phyloP scores from a whole-genome alignment of 495 filamentous ascomycete genomes.

The Eremomyces bilateralis region DNA sequence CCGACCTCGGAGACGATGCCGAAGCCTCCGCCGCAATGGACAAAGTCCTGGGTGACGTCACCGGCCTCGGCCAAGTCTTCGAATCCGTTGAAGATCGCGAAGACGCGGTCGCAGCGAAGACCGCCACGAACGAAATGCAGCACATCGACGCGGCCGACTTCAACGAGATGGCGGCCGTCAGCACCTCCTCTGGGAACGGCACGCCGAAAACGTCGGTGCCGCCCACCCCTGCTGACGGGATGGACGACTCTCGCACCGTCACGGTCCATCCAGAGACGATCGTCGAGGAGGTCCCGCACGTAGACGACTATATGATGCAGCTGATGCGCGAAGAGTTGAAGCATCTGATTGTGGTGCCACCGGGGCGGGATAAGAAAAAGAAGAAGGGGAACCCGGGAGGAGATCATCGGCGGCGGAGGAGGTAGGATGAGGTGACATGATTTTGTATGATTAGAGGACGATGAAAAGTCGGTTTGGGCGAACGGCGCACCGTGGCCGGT shows the following conservation, averaged over 20 bases:
- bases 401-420: too few species aligned
- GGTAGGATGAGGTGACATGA: too few species aligned
- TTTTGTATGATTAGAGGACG: too few species aligned
- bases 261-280: background rate
- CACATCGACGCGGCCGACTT: conserved; percentile 83
- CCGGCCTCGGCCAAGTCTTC: conserved; percentile 32
- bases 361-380: too few species aligned
- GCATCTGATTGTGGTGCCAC: too few species aligned
- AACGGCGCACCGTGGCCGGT: too few species aligned
- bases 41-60: conserved; percentile 43
- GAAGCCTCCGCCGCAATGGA: conserved; percentile 65
- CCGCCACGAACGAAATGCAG: conserved; percentile 70
- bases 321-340: too few species aligned
- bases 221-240: conserved; percentile 8
- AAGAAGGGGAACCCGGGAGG: too few species aligned
- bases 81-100: conserved; percentile 84
- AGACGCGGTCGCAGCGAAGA: conserved; percentile 68
- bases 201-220: conserved; percentile 7
- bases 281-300: conserved; percentile 15
- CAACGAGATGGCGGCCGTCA: conserved; percentile 35
- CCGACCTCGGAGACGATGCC: conserved; percentile 31
- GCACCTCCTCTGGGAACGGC: too few species aligned
- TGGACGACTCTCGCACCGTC: conserved; percentile 1
- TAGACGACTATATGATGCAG: conserved; percentile 89
- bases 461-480: too few species aligned